Conservation (phyloP, 345 rosid genomes). For the Salix dunnii region DNA sequence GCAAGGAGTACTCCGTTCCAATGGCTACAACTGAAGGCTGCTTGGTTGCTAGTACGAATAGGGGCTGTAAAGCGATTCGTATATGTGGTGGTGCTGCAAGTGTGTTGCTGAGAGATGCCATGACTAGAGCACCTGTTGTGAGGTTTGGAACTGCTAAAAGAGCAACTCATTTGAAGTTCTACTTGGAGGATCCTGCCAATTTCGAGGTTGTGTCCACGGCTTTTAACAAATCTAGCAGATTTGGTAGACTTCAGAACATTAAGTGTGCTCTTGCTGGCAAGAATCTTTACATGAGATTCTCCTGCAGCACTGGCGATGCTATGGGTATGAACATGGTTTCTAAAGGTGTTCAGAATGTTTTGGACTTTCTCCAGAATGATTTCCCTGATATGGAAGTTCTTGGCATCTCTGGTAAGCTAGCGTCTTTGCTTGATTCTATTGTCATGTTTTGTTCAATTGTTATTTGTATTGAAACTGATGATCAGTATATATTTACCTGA, state of each 20-base stretch:
- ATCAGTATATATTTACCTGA: not conserved
- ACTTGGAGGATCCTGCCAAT: slow-evolving; percentile 35
- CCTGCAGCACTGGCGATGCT: slow-evolving; percentile 44
- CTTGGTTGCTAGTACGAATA: slow-evolving; percentile 44
- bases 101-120: slow-evolving; percentile 36
- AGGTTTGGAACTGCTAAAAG: slow-evolving; percentile 33
- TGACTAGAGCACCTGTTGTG: slow-evolving; percentile 43
- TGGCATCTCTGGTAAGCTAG: slow-evolving; percentile 35
- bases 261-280: slow-evolving; percentile 35
- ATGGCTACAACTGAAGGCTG: slow-evolving; percentile 54
- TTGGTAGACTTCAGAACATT: slow-evolving; percentile 31
- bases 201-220: slow-evolving; percentile 22
- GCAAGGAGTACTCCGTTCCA: slow-evolving; percentile 36
- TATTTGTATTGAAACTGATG: not conserved
- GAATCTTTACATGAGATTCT: slow-evolving; percentile 38
- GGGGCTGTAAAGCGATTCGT: slow-evolving; percentile 45
- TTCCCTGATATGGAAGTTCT: slow-evolving; percentile 46
- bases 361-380: slow-evolving; percentile 35
- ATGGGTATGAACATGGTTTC: slow-evolving; percentile 56
- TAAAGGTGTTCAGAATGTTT: slow-evolving; percentile 44
- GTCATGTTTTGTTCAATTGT: not conserved
- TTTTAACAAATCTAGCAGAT: slow-evolving; percentile 40
- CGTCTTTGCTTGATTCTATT: not conserved
- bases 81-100: slow-evolving; percentile 43
- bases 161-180: slow-evolving; percentile 37